Evolutionary conservation across 1,139 yeast species (phyloP).

Genomic region (Saccharomyces hybrid): DNA sequence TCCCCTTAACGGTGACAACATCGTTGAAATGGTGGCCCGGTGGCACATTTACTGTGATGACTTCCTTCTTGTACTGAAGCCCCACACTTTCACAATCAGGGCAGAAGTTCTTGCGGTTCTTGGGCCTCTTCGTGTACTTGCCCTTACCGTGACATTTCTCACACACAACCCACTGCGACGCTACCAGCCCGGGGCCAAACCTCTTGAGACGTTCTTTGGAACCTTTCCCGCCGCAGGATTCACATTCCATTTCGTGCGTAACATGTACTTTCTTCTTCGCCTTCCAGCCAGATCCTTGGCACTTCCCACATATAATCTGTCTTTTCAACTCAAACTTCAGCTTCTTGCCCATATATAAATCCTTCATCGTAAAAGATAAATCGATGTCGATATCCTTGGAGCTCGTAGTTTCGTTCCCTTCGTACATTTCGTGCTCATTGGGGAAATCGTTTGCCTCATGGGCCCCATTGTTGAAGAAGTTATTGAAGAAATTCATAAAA

Average conservation of each 20-base stretch:
- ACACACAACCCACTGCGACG: slow-evolving; percentile 59
- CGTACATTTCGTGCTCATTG: slow-evolving; percentile 1
- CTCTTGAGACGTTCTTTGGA: slow-evolving; percentile 49
- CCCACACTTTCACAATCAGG: slow-evolving; percentile 65
- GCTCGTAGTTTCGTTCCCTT: slow-evolving; percentile 23
- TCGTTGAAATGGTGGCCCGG: slow-evolving; percentile 65
- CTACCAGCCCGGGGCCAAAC: slow-evolving; percentile 69
- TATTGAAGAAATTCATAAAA: slow-evolving; percentile 12
- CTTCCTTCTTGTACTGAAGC: slow-evolving; percentile 57
- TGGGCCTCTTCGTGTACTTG: slow-evolving; percentile 38
- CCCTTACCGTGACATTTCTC: slow-evolving; percentile 70
- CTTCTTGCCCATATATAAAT: slow-evolving; percentile 72
- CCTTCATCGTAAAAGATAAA: slow-evolving; percentile 42
- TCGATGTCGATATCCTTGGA: slow-evolving; percentile 47
- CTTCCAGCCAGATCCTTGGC: slow-evolving; percentile 61
- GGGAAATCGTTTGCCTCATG: neutral
- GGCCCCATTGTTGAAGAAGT: slow-evolving; percentile 1
- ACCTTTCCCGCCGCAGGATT: slow-evolving; percentile 70
- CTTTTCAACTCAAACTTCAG: slow-evolving; percentile 70
- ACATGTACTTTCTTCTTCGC: slow-evolving; percentile 19
- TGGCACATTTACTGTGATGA: slow-evolving; percentile 68
- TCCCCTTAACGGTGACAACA: slow-evolving; percentile 51
- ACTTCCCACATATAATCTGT: slow-evolving; percentile 58
- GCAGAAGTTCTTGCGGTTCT: slow-evolving; percentile 59
- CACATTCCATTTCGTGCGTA: slow-evolving; percentile 50